These are phyloP conservation scores for Colletotrichum liaoningense DNA, from an alignment of 2,329 filamentous ascomycete species.

Conservation along the genomic window DNA sequence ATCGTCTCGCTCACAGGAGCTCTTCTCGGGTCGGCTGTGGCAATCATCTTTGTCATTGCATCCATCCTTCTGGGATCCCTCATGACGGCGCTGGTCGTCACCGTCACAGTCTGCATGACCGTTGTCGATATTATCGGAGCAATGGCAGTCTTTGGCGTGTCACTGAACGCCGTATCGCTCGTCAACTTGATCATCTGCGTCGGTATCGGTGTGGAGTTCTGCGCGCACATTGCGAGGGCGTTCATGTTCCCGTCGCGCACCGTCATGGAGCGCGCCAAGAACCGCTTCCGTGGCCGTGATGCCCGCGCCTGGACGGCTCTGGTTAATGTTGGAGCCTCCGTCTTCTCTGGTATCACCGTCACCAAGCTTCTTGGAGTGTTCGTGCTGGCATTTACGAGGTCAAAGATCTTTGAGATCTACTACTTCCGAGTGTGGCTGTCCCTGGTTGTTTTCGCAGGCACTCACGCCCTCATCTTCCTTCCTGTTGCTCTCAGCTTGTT, in stretches of 20 bases:
- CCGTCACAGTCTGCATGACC: constrained; percentile 90
- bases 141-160: constrained; percentile 90
- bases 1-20: constrained; percentile 85
- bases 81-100: constrained; percentile 84
- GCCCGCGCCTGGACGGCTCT: constrained; percentile 92
- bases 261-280: constrained; percentile 84
- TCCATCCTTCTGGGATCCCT: constrained; percentile 86
- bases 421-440: constrained; percentile 98
- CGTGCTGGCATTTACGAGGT: constrained; percentile 92
- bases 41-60: constrained; percentile 85
- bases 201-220: constrained; percentile 96
- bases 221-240: constrained; percentile 93
- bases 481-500: constrained; percentile 88
- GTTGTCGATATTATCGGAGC: constrained; percentile 94
- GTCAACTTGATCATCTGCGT: constrained; percentile 98
- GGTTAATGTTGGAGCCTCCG: constrained; percentile 93
- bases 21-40: constrained; percentile 84
- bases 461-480: constrained; percentile 90
- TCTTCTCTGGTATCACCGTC: constrained; percentile 95
- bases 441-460: constrained; percentile 87
- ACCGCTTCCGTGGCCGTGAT: constrained; percentile 83
- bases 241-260: constrained; percentile 92
- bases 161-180: constrained; percentile 92
- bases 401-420: constrained; percentile 99
- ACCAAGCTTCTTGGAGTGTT: constrained; percentile 94